Percentiles rank a stretch among this genome's conserved stretches.
phyloP scores from a whole-genome alignment of 169 alveolate species.

The Plasmodium vinckei region DNA sequence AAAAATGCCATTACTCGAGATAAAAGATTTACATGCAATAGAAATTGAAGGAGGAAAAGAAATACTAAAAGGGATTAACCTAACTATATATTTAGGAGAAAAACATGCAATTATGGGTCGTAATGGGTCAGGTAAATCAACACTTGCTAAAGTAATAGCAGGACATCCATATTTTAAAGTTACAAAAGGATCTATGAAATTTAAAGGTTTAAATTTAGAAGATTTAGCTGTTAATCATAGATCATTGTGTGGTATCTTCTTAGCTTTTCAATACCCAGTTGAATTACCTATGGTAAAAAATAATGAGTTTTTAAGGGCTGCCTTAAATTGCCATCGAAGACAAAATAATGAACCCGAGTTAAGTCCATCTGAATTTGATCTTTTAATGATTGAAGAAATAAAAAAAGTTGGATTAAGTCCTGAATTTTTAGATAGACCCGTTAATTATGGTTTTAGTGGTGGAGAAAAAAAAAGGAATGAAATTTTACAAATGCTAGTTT shows the following conservation, averaged over 20 bases:
- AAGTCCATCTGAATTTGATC: conserved; percentile 74
- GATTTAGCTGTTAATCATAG: conserved; percentile 79
- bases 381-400: conserved; percentile 69
- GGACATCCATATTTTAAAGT: conserved; percentile 81
- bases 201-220: conserved; percentile 78
- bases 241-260: conserved; percentile 78
- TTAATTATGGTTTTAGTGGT: conserved; percentile 84
- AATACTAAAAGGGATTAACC: conserved; percentile 77
- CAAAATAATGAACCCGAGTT: conserved; percentile 76
- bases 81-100: conserved; percentile 77
- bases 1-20: conserved; percentile 75
- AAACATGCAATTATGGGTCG: conserved; percentile 82
- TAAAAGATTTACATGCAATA: conserved; percentile 76
- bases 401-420: conserved; percentile 77
- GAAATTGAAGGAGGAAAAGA: conserved; percentile 79
- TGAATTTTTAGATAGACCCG: conserved; percentile 79
- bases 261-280: conserved; percentile 83
- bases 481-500: conserved; percentile 80
- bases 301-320: conserved; percentile 78
- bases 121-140: conserved; percentile 83
- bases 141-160: conserved; percentile 81
- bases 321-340: conserved; percentile 75
- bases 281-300: conserved; percentile 81
- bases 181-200: conserved; percentile 74
- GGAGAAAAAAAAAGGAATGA: conserved; percentile 85